Conservation (phyloP, 2,329 filamentous ascomycete genomes). For the Aspergillus ustus region DNA sequence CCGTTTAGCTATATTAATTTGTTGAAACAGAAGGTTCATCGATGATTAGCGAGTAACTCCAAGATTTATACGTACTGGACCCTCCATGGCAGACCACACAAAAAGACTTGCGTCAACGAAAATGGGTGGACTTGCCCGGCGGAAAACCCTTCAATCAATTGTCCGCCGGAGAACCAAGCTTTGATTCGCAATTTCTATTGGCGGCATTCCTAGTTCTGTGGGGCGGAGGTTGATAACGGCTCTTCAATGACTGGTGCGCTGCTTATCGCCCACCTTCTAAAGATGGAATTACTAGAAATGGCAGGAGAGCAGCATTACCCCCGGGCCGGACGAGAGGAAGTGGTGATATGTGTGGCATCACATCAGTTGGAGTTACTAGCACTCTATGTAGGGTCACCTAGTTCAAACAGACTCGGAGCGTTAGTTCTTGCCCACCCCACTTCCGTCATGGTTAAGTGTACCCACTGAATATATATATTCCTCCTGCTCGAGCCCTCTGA, state of each 20-base stretch:
- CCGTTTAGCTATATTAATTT: neutral
- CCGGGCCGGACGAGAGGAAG: too few species aligned
- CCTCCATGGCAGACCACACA: neutral
- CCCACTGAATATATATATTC: too few species aligned
- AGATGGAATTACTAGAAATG: too few species aligned
- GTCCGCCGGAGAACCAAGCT: neutral
- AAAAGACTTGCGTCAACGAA: neutral
- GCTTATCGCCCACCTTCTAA: neutral
- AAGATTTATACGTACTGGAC: neutral
- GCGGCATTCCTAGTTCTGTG: conserved; percentile 14
- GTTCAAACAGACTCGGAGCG: too few species aligned
- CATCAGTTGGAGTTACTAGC: too few species aligned
- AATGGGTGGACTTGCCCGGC: neutral
- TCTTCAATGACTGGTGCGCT: neutral
- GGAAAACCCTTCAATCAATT: neutral
- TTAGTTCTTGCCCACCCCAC: too few species aligned
- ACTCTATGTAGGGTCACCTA: fast-evolving
- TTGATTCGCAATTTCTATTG: conserved; percentile 13
- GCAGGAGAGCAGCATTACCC: too few species aligned
- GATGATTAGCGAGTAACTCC: neutral
- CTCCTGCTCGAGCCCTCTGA: too few species aligned
- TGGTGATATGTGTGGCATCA: too few species aligned
- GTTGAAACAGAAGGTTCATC: neutral
- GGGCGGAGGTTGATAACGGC: neutral
- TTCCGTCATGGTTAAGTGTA: too few species aligned